These are phyloP conservation scores for Gonium pectorale DNA, from an alignment of 139 green algal genomes.

Conservation along the genomic window DNA sequence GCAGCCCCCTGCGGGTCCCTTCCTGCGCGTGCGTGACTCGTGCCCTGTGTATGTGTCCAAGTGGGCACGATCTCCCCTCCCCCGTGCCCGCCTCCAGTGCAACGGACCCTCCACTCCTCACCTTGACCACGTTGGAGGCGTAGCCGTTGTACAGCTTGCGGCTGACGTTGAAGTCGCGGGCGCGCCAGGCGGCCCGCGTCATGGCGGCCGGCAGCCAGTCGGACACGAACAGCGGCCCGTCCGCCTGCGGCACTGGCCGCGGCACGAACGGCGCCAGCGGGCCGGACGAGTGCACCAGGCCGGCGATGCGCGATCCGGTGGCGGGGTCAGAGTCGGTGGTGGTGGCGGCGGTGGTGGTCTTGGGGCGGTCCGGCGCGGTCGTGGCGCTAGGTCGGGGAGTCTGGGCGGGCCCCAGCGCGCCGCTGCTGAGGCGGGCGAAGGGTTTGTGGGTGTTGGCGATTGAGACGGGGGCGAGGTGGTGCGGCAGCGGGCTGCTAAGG, in stretches of 20 bases:
- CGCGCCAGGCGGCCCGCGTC: conserved; percentile 13
- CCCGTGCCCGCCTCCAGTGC: not conserved
- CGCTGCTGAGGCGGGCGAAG: too few relatives aligned
- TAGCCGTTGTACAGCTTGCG: conserved; percentile 47
- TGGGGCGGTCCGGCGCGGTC: too few relatives aligned
- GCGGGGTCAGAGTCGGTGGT: too few relatives aligned
- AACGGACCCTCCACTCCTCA: not conserved
- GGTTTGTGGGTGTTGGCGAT: too few relatives aligned
- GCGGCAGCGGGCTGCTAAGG: too few relatives aligned
- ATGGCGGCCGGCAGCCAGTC: not conserved
- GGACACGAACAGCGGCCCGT: not conserved
- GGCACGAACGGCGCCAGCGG: not conserved
- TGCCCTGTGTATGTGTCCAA: not conserved
- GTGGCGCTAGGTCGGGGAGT: too few relatives aligned
- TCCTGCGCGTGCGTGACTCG: too few relatives aligned
- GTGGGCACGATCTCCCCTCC: not conserved
- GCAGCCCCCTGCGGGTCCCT: too few relatives aligned
- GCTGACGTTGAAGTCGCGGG: conserved; percentile 12
- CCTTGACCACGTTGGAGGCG: conserved; percentile 29
- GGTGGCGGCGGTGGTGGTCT: too few relatives aligned
- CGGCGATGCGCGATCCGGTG: not conserved
- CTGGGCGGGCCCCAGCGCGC: too few relatives aligned
- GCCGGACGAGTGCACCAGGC: not conserved
- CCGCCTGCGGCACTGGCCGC: not conserved
- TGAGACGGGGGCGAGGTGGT: too few relatives aligned